Evolutionary conservation across 345 rosid species (phyloP).

Genomic region (Gossypium australe): DNA sequence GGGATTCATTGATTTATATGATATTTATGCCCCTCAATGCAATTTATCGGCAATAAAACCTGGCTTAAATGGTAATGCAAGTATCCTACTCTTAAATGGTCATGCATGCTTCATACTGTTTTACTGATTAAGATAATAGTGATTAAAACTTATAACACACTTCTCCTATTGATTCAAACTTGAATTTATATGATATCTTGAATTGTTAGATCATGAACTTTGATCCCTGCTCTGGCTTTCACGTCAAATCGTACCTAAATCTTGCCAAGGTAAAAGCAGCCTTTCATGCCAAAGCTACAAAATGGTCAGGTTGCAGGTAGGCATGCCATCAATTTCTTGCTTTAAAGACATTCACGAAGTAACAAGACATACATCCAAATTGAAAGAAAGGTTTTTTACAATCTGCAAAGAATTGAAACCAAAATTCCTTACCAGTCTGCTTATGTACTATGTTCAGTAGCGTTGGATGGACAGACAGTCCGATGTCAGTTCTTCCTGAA

Average conservation of each 20-base stretch:
- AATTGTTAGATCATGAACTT: conserved; percentile 24
- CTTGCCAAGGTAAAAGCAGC: conserved; percentile 36
- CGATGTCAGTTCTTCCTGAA: conserved; percentile 31
- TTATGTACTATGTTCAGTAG: conserved; percentile 6
- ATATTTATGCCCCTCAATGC: conserved; percentile 43
- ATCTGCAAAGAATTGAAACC: not conserved
- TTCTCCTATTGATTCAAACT: not conserved
- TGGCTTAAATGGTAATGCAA: conserved; percentile 17
- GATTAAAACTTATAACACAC: not conserved
- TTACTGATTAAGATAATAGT: not conserved
- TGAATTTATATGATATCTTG: not conserved
- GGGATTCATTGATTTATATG: conserved; percentile 26
- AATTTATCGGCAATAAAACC: conserved; percentile 4
- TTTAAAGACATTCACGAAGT: not conserved
- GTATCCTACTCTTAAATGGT: not conserved
- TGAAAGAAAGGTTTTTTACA: not conserved
- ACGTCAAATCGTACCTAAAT: conserved; percentile 35
- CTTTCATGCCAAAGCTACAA: conserved; percentile 33
- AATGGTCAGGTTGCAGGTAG: conserved; percentile 37
- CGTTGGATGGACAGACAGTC: conserved; percentile 25
- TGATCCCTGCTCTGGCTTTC: conserved; percentile 39
- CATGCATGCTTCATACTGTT: not conserved
- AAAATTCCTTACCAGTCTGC: not conserved
- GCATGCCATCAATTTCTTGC: not conserved
- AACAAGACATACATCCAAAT: not conserved